Evolutionary conservation across 2,329 filamentous ascomycete genomes (phyloP).

Genomic region (Aureobasidium sp.): DNA sequence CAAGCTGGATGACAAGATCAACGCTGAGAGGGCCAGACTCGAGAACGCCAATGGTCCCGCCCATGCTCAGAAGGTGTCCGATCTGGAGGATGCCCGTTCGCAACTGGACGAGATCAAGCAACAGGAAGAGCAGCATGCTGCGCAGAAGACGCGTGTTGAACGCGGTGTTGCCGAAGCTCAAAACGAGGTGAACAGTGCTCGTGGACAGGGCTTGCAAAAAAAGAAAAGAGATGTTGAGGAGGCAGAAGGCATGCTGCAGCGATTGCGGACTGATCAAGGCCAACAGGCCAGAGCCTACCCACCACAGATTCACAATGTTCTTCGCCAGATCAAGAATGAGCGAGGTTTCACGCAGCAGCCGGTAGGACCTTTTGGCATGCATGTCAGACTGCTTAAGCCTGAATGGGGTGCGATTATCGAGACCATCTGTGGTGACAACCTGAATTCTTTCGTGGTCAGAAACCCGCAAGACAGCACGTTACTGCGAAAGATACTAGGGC

Average conservation of each 20-base stretch:
- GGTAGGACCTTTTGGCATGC: slow-evolving; percentile 72
- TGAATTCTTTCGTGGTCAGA: slow-evolving; percentile 75
- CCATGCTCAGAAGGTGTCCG: slow-evolving; percentile 51
- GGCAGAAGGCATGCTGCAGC: slow-evolving; percentile 34
- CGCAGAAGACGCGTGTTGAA: slow-evolving; percentile 31
- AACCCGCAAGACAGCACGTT: slow-evolving; percentile 66
- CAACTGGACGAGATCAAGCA: slow-evolving; percentile 33
- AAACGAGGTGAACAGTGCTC: slow-evolving; percentile 28
- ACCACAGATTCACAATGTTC: slow-evolving; percentile 51
- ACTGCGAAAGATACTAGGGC: slow-evolving; percentile 58
- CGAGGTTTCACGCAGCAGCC: slow-evolving; percentile 61
- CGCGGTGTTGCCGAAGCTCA: slow-evolving; percentile 30
- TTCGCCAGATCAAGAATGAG: slow-evolving; percentile 63
- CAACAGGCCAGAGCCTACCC: slow-evolving; percentile 59
- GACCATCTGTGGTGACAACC: slow-evolving; percentile 57
- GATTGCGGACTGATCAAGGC: slow-evolving; percentile 49
- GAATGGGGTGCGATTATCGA: slow-evolving; percentile 81
- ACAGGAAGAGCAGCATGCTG: slow-evolving; percentile 38
- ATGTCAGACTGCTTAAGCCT: slow-evolving; percentile 68
- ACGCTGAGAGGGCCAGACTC: slow-evolving; percentile 53
- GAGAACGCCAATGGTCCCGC: slow-evolving; percentile 57
- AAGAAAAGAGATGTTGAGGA: slow-evolving; percentile 34
- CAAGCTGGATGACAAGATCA: slow-evolving; percentile 38
- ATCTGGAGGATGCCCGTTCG: slow-evolving; percentile 47
- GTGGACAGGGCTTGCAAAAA: slow-evolving; percentile 18